Evolutionary conservation across 371 early-diverging fungal species (phyloP), one percentile per base, ranked within the genome.

Genomic region (Mucor saturninus): DNA sequence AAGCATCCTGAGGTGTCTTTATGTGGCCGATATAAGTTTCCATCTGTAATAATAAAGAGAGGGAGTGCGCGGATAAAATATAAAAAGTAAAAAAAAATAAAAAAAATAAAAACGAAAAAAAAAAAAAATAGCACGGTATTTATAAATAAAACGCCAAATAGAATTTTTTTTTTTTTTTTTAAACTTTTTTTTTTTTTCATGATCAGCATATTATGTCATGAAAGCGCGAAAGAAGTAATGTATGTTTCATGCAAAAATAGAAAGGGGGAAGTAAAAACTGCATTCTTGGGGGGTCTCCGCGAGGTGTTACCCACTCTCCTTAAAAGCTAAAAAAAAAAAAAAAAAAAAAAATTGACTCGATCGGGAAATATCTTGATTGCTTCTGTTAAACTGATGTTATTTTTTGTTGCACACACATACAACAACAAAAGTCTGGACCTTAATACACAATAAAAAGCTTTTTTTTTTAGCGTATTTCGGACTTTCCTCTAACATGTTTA

Each of bases 1-100:
- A 81, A 10, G 93, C 93, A 70, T 95, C 95, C 64, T 87, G 81
- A 7, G 93, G 86, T 5, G 92, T 86, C 56, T 91, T 86, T 52
- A 95, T 81, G 51, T 83, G 84, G 10, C 94, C 94, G 69, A 76
- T 64, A 49, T 72, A 83, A 7, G 83, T 74, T 61, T 83, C 83
- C 80, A 83, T 77, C 30, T 40, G 31, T n/a, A n/a, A n/a, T n/a
- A n/a, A n/a, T n/a, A n/a, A 30, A 5, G 30, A 48, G 35, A 54
- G 5, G 3, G 26, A 56, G 21, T 35, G 40, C 37, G 54, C 9
- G 50, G 35, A 53, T 14, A 21, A 31, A 49, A 42, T 42, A 40
- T 14, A 40, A 46, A 59, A 35, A 38, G 8, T 35, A 21, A 58
- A 53, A 43, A 62, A 40, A 46, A 46, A 31, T 48, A 56, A 56